Evolutionary conservation across 2,329 filamentous ascomycete genomes (phyloP), one percentile per base, ranked within the genome.

Genomic region (Westerdykella ornata): DNA sequence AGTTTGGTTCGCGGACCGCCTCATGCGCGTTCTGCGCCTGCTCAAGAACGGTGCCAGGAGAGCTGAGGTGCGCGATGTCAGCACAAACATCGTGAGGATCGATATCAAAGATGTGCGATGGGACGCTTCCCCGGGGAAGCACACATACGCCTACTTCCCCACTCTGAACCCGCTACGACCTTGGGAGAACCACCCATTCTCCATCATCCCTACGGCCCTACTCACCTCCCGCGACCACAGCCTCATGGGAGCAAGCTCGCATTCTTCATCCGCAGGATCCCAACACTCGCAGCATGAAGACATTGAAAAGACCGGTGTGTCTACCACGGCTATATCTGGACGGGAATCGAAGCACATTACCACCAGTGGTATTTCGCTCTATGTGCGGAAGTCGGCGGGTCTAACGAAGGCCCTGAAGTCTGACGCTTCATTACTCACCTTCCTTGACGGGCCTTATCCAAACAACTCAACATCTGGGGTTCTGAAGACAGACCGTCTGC

Each of bases 171-270:
- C 41, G 1, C 43, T 49, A 19, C 41, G 47, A 3, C 42, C 51
- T 1, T 78, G 74, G 74, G 73, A 77, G 51, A 77, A 73, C 35
- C 76, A 78, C 49, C 75, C 75, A 0, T 78, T 78, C 49, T 75
- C 72, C 1, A 51, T 74, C 18, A 35, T 45, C 3, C 41, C 51
- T 2, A 52, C 53, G 7, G 42, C 48, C 3, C 38, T 52, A 1
- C 46, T 52, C 2, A 28, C 17, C 11, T 42, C 40, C 3, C 28
- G 28, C 17, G 35, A 35, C 4, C 40, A 42, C 26, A 38, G 35
- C 17, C 8, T 33, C 9, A 18, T 30, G 12, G 16, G 13, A 30
- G 8, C 8, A 8, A 8, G 8, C n/a, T 5, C 8, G n/a, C 11
- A n/a, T 5, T 18, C 29, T 4, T 38, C 35, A 4, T 43, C 41